These are phyloP conservation scores for Coemansia sp. DNA, from an alignment of 192 early-diverging fungal genomes.

Conservation along the genomic window DNA sequence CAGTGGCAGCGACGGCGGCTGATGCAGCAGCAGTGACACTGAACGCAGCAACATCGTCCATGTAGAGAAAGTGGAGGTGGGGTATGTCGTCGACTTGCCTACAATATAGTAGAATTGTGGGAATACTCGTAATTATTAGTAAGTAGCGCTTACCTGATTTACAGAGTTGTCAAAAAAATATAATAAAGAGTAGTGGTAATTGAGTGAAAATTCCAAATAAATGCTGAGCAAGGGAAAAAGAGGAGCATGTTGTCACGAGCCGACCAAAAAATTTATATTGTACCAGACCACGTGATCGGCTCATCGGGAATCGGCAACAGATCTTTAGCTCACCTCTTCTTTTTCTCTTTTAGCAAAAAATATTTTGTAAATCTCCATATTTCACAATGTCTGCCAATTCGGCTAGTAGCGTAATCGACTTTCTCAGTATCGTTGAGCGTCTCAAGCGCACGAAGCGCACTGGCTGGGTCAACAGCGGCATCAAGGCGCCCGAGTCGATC, in stretches of 20 bases:
- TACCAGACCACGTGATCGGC: not conserved
- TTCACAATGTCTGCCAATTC: not conserved
- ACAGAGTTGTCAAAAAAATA: not conserved
- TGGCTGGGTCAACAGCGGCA: constrained; percentile 82
- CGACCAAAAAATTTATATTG: not conserved
- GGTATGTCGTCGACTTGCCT: not conserved
- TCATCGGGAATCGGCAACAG: not conserved
- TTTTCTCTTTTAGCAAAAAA: not conserved
- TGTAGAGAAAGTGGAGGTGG: not conserved
- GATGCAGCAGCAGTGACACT: not conserved
- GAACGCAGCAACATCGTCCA: constrained; percentile 10
- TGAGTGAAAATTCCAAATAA: not conserved
- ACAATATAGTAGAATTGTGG: not conserved
- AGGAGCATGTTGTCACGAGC: not conserved
- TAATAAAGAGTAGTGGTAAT: not conserved
- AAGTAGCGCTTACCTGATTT: not conserved
- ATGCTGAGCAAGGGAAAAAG: too few species aligned
- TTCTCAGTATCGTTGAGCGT: constrained; percentile 80
- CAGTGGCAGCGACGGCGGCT: not conserved
- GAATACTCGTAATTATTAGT: not conserved
- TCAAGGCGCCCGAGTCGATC: constrained; percentile 82
- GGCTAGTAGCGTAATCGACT: constrained; percentile 63
- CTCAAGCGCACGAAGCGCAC: constrained; percentile 94
- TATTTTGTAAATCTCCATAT: not conserved
- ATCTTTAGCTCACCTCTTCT: not conserved